Evolutionary conservation across 2,329 filamentous ascomycete species (phyloP), one percentile per base, ranked within the genome.

Genomic region (Aureobasidium sp.): DNA sequence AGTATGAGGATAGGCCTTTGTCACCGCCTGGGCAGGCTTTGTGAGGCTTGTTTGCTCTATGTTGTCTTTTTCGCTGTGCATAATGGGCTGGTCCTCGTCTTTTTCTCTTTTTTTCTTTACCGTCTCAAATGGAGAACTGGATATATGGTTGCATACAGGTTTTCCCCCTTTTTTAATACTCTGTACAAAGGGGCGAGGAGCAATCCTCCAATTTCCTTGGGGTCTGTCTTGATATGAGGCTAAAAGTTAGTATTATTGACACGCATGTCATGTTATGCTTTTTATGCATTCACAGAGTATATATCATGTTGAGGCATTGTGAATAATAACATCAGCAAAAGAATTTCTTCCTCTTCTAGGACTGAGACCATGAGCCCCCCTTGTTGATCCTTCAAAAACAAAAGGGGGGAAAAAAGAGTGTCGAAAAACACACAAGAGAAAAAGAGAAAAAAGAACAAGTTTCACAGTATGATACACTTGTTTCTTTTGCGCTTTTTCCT

Each of bases 401-500:
- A 24, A 24, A 4, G 17, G 22, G 27, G 22, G 24, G 15, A 7
- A 29, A 5, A 48, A 5, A n/a, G 17, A n/a, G n/a, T n/a, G 22
- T 48, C 29, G 15, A 48, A 48, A 48, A 17, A 5, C 40, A 31
- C 45, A 31, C 45, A 29, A 12, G 31, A 45, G 14, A 37, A 24
- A 35, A 37, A 33, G 24, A 22, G 3, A 3, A 48, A 5, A 9
- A 15, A 14, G 47, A 9, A 14, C 29, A 50, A 17, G 1, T 1
- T n/a, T 61, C 40, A 61, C 19, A 61, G 22, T 37, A 61, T 61
- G 3, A 53, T 19, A 61, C 59, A 61, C 49, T 42, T 61, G 17
- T 24, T 61, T 31, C 33, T 37, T 29, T 40, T 54, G 27, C 49
- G 48, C 11, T 40, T 45, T n/a, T 40, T 27, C 24, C 40, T 27